Evolutionary conservation across 345 rosid species (phyloP).

Genomic region (Eucalyptus curtisii): DNA sequence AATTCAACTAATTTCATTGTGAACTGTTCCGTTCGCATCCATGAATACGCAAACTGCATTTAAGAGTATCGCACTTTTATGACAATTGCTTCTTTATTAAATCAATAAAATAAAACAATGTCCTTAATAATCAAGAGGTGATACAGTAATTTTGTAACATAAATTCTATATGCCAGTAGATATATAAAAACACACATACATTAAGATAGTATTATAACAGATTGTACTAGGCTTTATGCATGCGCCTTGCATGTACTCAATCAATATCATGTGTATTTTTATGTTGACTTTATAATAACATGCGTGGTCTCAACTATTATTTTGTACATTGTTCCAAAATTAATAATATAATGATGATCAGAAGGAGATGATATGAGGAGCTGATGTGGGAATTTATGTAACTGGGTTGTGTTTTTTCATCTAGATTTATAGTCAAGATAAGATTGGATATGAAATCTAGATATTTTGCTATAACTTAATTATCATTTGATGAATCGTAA

Average conservation of each 20-base stretch:
- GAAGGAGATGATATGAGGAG: background rate
- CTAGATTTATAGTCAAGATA: background rate
- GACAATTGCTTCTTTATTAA: background rate
- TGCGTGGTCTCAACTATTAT: background rate
- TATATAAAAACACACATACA: too few species aligned
- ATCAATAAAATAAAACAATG: too few species aligned
- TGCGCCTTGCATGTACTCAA: background rate
- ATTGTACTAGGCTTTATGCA: background rate
- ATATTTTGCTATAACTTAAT: background rate
- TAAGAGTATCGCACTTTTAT: background rate
- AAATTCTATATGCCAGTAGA: background rate
- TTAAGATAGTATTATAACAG: background rate
- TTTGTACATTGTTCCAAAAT: background rate
- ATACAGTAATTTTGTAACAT: background rate
- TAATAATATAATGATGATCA: background rate
- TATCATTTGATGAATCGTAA: accelerated
- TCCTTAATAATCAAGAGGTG: background rate
- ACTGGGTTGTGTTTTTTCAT: background rate
- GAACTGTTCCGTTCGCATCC: background rate
- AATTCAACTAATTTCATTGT: background rate
- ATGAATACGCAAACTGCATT: background rate
- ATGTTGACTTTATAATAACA: background rate
- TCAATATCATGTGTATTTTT: background rate
- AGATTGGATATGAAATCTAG: too few species aligned
- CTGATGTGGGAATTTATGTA: background rate